phyloP scores from a whole-genome alignment of 2,329 filamentous ascomycete genomes.

The Fusarium acutatum region DNA sequence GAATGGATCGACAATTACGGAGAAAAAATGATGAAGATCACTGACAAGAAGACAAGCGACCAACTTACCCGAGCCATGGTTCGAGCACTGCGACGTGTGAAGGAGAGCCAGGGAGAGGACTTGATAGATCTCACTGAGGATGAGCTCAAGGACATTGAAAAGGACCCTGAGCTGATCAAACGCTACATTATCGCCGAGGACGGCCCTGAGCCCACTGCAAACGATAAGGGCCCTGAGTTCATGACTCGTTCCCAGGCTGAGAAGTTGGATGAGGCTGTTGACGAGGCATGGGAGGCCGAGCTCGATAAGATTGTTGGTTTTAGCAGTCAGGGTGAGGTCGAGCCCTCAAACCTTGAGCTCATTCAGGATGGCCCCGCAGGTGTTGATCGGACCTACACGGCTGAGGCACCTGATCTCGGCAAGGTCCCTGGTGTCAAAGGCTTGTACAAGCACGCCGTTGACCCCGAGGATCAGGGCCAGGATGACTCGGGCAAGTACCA shows the following conservation, averaged over 20 bases:
- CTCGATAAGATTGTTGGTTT: constrained; percentile 46
- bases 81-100: constrained; percentile 53
- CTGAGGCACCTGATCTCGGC: constrained; percentile 59
- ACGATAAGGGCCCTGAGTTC: constrained; percentile 37
- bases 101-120: constrained; percentile 52
- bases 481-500: constrained; percentile 62
- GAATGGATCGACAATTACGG: constrained; percentile 68
- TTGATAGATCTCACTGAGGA: constrained; percentile 61
- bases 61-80: constrained; percentile 54
- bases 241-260: constrained; percentile 48
- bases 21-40: constrained; percentile 54
- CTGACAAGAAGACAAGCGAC: constrained; percentile 53
- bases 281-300: constrained; percentile 50
- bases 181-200: constrained; percentile 49
- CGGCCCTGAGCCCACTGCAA: constrained; percentile 37
- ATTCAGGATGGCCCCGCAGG: constrained; percentile 50
- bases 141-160: constrained; percentile 53
- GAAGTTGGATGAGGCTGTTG: constrained; percentile 50
- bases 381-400: constrained; percentile 49
- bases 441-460: constrained; percentile 57
- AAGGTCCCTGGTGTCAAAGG: constrained; percentile 63
- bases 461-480: constrained; percentile 59
- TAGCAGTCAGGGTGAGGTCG: constrained; percentile 44
- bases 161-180: constrained; percentile 50
- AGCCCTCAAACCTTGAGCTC: constrained; percentile 49